Evolutionary conservation across 768 basidiomycete species (phyloP), one percentile per base, ranked within the genome.

Genomic region (Trametes sanguinea): DNA sequence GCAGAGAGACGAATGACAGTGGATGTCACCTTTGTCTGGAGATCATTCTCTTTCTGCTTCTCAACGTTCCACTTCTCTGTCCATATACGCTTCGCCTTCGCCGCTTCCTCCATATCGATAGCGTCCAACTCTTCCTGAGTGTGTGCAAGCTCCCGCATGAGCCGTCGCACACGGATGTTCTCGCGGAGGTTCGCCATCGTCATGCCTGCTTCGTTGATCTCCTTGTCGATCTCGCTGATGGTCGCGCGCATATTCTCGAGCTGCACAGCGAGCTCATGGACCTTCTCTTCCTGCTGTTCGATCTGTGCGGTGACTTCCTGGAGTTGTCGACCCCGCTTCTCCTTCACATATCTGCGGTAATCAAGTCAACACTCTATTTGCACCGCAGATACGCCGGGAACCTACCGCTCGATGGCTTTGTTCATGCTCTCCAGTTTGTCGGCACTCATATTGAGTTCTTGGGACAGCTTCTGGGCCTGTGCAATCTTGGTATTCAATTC

Each of bases 101-200:
- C 89, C 17, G 94, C 92, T 63, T 85, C 87, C 66, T 95, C 94
- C 76, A 98, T 83, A 74, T 98, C 92, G 61, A 85, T 81, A 6
- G 79, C 76, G 48, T 87, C 86, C 57, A 97, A 89, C 73, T 94
- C 81, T 10, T 77, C 78, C 69, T 92, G 85, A 6, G 87, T 85
- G 1, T 79, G 78, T 32, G 77, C 78, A 32, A 97, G 89, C 56
- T 92, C 85, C 48, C 80, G 77, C 57, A 81, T 78, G 27, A 93
- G 78, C 68, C 83, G 83, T 60, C 93, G 81, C 56, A 92, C 85
- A 4, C 90, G 85, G 47, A 94, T 77, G 72, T 98, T 99, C 72
- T 94, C 91, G 63, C 89, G 84, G 56, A 93, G 74, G 72, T 88
- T 90, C 29, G 87, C 83, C 50, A 87, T 71, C 10, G 81, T 81